These are phyloP conservation scores for Didymella sp. DNA, from an alignment of 2,329 filamentous ascomycete genomes.

Conservation along the genomic window DNA sequence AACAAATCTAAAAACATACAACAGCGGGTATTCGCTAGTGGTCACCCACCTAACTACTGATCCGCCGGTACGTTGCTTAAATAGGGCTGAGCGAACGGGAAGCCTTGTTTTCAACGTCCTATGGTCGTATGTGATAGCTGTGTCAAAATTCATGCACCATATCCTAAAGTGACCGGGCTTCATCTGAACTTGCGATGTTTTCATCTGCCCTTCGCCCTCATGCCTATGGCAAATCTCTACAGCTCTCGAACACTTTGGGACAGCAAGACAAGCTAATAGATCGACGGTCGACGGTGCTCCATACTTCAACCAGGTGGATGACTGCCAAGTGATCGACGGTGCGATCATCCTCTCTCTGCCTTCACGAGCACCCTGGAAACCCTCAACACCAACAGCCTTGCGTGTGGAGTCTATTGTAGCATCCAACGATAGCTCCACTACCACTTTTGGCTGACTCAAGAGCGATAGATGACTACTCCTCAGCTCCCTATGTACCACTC, in stretches of 20 bases:
- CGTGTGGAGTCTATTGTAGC: not conserved
- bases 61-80: too few species aligned
- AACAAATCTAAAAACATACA: too few species aligned
- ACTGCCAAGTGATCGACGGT: too few species aligned
- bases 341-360: not conserved
- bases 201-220: not conserved
- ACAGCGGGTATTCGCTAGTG: too few species aligned
- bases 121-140: too few species aligned
- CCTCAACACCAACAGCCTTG: not conserved
- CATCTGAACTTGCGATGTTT: too few species aligned
- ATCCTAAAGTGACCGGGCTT: too few species aligned
- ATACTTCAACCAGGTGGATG: not conserved
- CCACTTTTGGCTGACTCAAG: constrained; percentile 55
- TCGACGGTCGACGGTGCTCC: not conserved
- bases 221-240: not conserved
- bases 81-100: too few species aligned
- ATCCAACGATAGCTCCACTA: constrained; percentile 27
- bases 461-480: constrained; percentile 59
- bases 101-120: too few species aligned
- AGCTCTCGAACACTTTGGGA: not conserved
- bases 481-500: constrained; percentile 52
- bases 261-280: not conserved
- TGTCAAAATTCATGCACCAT: too few species aligned
- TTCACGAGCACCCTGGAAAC: not conserved
- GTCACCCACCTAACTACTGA: too few species aligned